Base-by-base conservation (phyloP, 192 early-diverging fungal genomes). In the Entomortierella beljakovae region DNA sequence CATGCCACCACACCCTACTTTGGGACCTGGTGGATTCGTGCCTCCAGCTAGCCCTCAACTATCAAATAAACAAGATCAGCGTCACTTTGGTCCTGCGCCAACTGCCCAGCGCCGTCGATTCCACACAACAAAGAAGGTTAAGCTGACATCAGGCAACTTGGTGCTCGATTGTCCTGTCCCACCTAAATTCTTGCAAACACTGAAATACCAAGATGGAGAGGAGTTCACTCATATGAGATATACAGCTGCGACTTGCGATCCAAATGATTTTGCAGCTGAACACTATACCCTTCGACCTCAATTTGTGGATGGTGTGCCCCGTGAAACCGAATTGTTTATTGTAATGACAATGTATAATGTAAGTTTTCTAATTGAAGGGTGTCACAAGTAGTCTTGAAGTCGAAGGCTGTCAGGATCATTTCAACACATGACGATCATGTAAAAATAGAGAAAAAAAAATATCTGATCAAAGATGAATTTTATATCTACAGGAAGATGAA, bases 201-300 rank as follows among this genome's bases (percentile, higher is more conserved):
- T 57, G 31, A 57, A 57, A 20, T 57, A 57, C 31, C 29, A 34
- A 16, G 31, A 57, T 2, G 54, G 31, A 2, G 54, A 57, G n/a
- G 92, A 93, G 72, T 93, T 93, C 55, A 91, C 87, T 25, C 84
- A 92, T 57, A 87, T 92, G 84, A 83, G 90, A 64, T 93, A 94
- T 65, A 94, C 93, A 31, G 90, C 92, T 28, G 86, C 80, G 15
- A 92, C 90, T 3, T 90, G 83, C 57, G 88, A 91, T 68, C 89
- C 93, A 16, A 70, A 90, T 37, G 85, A 91, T 55, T 94, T 93
- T 71, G 34, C 71, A 35, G 61, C 79, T 26, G 69, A 84, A 48
- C 62, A 80, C 20, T 94, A 93, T 75, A 84, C 81, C 29, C 79
- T 94, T 16, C 81, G 91, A 6, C 89, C 85, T 40, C 32, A 20